Evolutionary conservation across 2,329 filamentous ascomycete species (phyloP).

Genomic region (Epichloe brachyelytri): DNA sequence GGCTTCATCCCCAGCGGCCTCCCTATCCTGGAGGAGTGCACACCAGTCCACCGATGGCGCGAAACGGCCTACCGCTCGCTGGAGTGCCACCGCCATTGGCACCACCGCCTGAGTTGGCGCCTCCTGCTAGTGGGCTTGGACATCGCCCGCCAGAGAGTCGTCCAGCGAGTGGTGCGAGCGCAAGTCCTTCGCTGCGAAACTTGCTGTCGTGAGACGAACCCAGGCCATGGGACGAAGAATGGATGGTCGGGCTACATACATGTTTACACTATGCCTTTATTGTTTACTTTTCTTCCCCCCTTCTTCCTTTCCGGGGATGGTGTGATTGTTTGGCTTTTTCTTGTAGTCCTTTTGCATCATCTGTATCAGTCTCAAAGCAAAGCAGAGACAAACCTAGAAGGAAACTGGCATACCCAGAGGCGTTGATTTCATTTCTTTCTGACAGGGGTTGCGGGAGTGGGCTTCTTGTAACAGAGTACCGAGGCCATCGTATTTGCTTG

Average conservation of each 20-base stretch:
- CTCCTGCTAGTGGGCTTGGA: slow-evolving; percentile 11
- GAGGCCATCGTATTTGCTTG: background rate
- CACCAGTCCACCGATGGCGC: slow-evolving; percentile 31
- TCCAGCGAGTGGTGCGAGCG: slow-evolving; percentile 54
- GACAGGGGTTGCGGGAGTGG: background rate
- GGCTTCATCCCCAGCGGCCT: slow-evolving; percentile 27
- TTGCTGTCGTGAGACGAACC: slow-evolving; percentile 42
- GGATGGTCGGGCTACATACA: background rate
- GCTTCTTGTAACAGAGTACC: background rate
- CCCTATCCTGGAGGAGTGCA: slow-evolving; percentile 30
- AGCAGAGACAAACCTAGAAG: background rate
- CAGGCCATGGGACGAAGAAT: background rate
- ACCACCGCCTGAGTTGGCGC: slow-evolving; percentile 15
- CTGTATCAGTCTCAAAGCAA: background rate
- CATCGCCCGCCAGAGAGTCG: slow-evolving; percentile 27
- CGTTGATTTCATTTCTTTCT: background rate
- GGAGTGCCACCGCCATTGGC: slow-evolving; percentile 9
- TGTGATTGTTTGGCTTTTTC: background rate
- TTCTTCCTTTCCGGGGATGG: background rate
- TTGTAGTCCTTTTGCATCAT: background rate
- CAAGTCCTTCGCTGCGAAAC: slow-evolving; percentile 64
- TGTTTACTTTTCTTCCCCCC: background rate
- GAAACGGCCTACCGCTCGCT: slow-evolving; percentile 22
- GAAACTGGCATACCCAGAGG: slow-evolving; percentile 2
- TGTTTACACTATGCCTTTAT: background rate